Conservation (phyloP, 257 asterid species). For the Gynochthodes officinalis region DNA sequence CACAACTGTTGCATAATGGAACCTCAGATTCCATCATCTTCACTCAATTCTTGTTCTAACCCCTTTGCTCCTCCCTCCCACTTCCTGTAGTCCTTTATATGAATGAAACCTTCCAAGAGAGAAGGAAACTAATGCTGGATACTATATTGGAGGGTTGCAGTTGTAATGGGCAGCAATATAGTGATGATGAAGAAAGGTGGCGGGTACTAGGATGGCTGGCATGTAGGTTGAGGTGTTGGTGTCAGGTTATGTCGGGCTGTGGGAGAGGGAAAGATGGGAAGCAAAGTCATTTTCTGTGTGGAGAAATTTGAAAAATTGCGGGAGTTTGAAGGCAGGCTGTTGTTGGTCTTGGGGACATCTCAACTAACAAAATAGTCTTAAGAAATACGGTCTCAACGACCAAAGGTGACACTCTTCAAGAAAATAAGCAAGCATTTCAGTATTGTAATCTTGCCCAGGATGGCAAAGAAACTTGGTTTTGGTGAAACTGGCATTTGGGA, state of each 20-base stretch:
- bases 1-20: constrained; percentile 77
- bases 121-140: neutral
- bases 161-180: constrained; percentile 24
- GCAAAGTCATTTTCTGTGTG: constrained; percentile 45
- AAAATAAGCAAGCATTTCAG: too few relatives aligned
- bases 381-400: constrained; percentile 13
- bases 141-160: constrained; percentile 5
- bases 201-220: constrained; percentile 25
- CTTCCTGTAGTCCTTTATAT: constrained; percentile 15
- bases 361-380: constrained; percentile 41
- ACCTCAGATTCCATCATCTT: constrained; percentile 83
- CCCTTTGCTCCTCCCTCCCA: neutral
- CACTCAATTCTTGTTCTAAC: neutral
- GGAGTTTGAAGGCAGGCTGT: constrained; percentile 73
- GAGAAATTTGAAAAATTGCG: constrained; percentile 51
- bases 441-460: too few relatives aligned
- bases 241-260: constrained; percentile 17
- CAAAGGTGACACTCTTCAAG: neutral
- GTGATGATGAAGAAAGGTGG: constrained; percentile 27
- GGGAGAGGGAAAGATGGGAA: constrained; percentile 35
- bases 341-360: constrained; percentile 54
- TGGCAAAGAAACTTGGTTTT: too few relatives aligned
- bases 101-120: constrained; percentile 1
- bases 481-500: too few relatives aligned
- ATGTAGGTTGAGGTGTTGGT: constrained; percentile 50